Conservation (phyloP, 2,329 filamentous ascomycete genomes). For the Madurella fahalii region DNA sequence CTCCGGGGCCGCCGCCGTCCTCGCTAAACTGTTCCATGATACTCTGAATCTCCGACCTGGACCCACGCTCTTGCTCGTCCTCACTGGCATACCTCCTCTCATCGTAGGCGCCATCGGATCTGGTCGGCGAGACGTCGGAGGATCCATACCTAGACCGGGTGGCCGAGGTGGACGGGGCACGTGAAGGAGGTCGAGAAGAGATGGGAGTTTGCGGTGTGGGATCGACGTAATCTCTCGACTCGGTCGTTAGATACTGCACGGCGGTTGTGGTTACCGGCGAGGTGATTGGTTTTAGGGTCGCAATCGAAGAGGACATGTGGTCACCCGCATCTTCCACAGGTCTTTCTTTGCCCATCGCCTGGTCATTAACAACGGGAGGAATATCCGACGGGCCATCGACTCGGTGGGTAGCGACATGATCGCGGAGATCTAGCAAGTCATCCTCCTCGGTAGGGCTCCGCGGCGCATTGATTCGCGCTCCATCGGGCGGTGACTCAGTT, state of each 20-base stretch:
- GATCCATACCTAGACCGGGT: slow-evolving; percentile 41
- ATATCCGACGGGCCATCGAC: background rate
- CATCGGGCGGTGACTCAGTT: background rate
- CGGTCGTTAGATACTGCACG: slow-evolving; percentile 45
- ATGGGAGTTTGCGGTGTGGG: slow-evolving; percentile 55
- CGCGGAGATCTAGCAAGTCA: slow-evolving; percentile 6
- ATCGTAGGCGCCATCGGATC: slow-evolving; percentile 54
- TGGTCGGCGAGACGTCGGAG: slow-evolving; percentile 48
- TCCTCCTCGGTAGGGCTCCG: slow-evolving; percentile 5
- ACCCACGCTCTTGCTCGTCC: slow-evolving; percentile 63
- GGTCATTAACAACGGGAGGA: background rate
- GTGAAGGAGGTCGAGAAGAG: slow-evolving; percentile 53
- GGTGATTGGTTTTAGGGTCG: slow-evolving; percentile 46
- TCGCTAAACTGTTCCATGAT: slow-evolving; percentile 97
- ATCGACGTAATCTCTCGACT: slow-evolving; percentile 49
- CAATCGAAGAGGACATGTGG: slow-evolving; percentile 43
- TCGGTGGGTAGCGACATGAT: background rate
- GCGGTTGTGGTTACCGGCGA: slow-evolving; percentile 35
- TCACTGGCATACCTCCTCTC: slow-evolving; percentile 55
- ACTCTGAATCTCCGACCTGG: slow-evolving; percentile 83
- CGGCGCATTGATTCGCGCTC: background rate
- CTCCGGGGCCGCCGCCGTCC: slow-evolving; percentile 64
- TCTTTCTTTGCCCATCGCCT: background rate
- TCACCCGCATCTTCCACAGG: slow-evolving; percentile 25
- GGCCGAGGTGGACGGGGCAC: slow-evolving; percentile 54